phyloP scores from a whole-genome alignment of 352 stramenopile genomes.

The Globisporangium parvum region DNA sequence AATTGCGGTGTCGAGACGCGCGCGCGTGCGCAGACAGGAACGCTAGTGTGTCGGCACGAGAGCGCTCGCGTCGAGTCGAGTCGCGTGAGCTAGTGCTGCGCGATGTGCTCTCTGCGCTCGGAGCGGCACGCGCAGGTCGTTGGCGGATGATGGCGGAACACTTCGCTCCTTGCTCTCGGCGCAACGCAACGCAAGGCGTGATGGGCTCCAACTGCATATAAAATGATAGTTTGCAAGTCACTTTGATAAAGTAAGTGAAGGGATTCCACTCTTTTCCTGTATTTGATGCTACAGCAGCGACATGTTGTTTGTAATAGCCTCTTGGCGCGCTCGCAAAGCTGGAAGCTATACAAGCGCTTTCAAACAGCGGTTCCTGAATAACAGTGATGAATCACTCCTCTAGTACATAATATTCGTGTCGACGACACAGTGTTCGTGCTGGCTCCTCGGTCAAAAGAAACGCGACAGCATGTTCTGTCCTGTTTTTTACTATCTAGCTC shows the following conservation, averaged over 20 bases:
- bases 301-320: not conserved
- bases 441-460: not conserved
- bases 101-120: not conserved
- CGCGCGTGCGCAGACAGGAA: not conserved
- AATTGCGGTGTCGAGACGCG: not conserved
- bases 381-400: too few species aligned
- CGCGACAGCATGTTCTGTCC: not conserved
- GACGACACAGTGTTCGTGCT: too few species aligned
- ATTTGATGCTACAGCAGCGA: too few species aligned
- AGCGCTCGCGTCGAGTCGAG: not conserved
- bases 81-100: not conserved
- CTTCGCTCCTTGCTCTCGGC: too few species aligned
- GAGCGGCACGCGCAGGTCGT: not conserved
- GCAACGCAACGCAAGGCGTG: too few species aligned
- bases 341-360: too few species aligned
- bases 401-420: too few species aligned
- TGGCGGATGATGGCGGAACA: not conserved
- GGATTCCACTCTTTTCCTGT: too few species aligned
- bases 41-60: not conserved
- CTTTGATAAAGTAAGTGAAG: too few species aligned
- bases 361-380: not conserved
- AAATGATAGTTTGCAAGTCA: too few species aligned
- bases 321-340: not conserved
- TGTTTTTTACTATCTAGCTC: not conserved
- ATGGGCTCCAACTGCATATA: too few species aligned